phyloP scores from a whole-genome alignment of 352 stramenopile species.

The Pythium phragmitis region DNA sequence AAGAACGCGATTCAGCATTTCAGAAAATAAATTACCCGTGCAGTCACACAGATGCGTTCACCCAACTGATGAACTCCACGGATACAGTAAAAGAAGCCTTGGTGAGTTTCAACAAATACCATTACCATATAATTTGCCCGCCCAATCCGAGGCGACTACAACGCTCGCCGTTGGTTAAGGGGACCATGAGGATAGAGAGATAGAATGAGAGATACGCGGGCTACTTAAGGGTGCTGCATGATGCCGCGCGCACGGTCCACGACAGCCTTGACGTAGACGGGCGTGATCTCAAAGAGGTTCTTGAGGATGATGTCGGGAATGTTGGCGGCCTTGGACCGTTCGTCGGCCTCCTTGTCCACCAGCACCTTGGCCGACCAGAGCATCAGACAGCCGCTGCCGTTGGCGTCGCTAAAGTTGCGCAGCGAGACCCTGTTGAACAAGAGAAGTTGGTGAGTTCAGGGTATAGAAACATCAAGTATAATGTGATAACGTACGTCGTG shows the following conservation, averaged over 20 bases:
- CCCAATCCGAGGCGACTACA: neutral
- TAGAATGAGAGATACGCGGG: neutral
- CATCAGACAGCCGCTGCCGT: conserved; percentile 62
- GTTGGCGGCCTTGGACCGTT: conserved; percentile 76
- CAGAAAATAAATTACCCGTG: too few species aligned
- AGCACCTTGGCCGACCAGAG: conserved; percentile 85
- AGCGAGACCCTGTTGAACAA: conserved; percentile 54
- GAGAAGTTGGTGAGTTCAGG: neutral
- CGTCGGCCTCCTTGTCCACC: conserved; percentile 72
- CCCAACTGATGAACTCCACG: too few species aligned
- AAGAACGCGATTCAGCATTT: too few species aligned
- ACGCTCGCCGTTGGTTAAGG: neutral
- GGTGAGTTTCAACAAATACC: conserved; percentile 29
- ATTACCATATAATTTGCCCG: conserved; percentile 10
- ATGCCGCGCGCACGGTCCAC: conserved; percentile 64
- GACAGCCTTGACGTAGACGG: conserved; percentile 82
- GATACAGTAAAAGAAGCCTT: too few species aligned
- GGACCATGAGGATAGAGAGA: neutral
- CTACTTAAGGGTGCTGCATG: conserved; percentile 26
- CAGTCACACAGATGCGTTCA: too few species aligned
- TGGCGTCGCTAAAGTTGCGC: conserved; percentile 77
- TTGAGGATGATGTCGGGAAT: conserved; percentile 86
- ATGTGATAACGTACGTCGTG: conserved; percentile 46
- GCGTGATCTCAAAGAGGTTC: conserved; percentile 87
- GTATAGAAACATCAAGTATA: too few species aligned